Conservation (phyloP, 179 eudicot genomes). For the Carnegiea gigantea region DNA sequence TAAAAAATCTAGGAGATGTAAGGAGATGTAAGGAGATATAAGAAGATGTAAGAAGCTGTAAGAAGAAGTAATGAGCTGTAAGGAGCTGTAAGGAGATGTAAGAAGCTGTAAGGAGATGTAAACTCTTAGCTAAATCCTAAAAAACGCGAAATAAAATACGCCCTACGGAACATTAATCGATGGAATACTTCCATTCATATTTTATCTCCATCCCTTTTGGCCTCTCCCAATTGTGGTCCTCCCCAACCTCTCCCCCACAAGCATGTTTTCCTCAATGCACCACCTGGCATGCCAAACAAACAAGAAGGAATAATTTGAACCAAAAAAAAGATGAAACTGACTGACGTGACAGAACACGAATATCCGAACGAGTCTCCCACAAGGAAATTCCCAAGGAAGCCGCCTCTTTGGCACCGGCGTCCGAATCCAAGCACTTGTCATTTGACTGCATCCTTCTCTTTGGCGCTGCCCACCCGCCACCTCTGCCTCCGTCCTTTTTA, state of each 20-base stretch:
- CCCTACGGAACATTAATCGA: no score
- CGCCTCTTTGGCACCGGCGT: not conserved
- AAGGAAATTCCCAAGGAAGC: conserved; percentile 1
- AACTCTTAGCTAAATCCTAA: no score
- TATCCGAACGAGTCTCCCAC: not conserved
- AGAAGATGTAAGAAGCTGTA: no score
- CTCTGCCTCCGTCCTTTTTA: not conserved
- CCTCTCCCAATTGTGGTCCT: no score
- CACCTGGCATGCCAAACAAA: not conserved
- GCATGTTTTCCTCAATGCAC: not conserved
- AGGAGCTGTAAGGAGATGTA: no score
- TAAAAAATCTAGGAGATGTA: no score
- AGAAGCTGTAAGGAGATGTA: no score
- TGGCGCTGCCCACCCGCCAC: conserved; percentile 14
- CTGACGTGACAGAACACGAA: not conserved
- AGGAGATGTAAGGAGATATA: no score
- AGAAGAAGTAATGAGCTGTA: no score
- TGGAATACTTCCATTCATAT: no score
- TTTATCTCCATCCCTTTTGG: no score
- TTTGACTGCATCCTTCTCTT: not conserved
- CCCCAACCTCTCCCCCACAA: not conserved
- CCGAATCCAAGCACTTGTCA: conserved; percentile 21
- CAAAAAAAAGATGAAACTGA: not conserved
- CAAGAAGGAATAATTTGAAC: not conserved
- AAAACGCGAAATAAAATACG: no score